Evolutionary conservation across 305 asterid species (phyloP), one percentile per base, ranked within the genome.

Genomic region (Rubia peregrina): DNA sequence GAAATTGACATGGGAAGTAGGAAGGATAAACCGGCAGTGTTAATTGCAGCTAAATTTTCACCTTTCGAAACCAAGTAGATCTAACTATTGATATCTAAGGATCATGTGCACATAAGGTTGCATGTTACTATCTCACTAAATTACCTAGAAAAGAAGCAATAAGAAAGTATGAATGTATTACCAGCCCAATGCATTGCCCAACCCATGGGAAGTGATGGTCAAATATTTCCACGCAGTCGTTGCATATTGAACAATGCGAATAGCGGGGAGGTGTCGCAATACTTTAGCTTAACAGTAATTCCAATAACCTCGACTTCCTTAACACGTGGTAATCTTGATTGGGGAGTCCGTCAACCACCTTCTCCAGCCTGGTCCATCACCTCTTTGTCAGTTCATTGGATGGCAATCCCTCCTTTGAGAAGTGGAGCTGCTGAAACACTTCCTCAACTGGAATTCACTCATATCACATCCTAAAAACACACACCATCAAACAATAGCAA

Each of bases 171-270:
- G 57, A 33, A 30, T 62, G 14, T 38, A 46, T 85, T 77, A 93
- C 98, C 97, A 89, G 81, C 56, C 98, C 97, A 76, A 93, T 88
- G 85, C 97, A 93, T 74, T 93, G 97, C 42, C 98, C 98, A 65
- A 93, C 98, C 98, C 98, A 93, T 61, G 98, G 98, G 80, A 96
- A 93, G 80, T 91, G 98, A 75, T 91, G 97, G 74, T 93, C 97
- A 80, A 93, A 93, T 78, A 93, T 76, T 79, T 91, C 96, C 59
- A 93, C 98, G 68, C 97, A 93, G 79, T 92, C 90, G 78, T 92
- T 90, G 88, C 98, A 92, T 76, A 92, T 92, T 61, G 98, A 92
- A 83, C 98, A 92, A 71, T 92, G 98, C 57, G 98, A 93, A 83
- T 96, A 91, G 46, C 98, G 97, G 1, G 98, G 98, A 74, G 98